Conservation (phyloP, 2,329 filamentous ascomycete genomes). For the Aspergillus sp. region DNA sequence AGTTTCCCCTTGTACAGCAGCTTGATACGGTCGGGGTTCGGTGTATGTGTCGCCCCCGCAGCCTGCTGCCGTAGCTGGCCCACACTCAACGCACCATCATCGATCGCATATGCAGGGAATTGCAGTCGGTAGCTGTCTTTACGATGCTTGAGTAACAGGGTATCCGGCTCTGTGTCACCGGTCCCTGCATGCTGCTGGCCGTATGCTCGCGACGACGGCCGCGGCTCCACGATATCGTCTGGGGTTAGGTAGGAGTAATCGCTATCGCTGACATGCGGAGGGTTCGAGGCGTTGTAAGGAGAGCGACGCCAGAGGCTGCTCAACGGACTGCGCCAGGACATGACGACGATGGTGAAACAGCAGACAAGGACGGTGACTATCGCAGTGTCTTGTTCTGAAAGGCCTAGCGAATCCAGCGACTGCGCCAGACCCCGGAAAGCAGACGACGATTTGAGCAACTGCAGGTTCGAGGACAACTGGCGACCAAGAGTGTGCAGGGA, state of each 20-base stretch:
- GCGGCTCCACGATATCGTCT: constrained; percentile 24
- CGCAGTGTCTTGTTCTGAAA: constrained; percentile 11
- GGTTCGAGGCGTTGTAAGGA: constrained; percentile 17
- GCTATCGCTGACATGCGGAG: constrained; percentile 28
- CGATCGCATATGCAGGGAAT: constrained; percentile 40
- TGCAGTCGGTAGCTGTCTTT: constrained; percentile 33
- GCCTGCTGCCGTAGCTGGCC: constrained; percentile 32
- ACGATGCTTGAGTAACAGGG: constrained; percentile 35
- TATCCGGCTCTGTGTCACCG: constrained; percentile 33
- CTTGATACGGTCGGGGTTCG: constrained; percentile 29
- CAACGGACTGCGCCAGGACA: constrained; percentile 28
- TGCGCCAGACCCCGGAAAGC: constrained; percentile 15
- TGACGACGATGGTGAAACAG: constrained; percentile 21
- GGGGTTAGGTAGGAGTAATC: constrained; percentile 33
- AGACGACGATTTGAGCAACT: constrained; percentile 13
- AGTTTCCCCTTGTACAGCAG: constrained; percentile 40
- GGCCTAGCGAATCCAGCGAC: constrained; percentile 10
- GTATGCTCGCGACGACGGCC: constrained; percentile 12
- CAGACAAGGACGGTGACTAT: constrained; percentile 18
- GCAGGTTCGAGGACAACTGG: constrained; percentile 18
- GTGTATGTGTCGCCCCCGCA: constrained; percentile 27
- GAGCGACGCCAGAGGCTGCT: constrained; percentile 25
- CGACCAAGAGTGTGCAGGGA: constrained; percentile 25
- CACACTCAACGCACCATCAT: constrained; percentile 35
- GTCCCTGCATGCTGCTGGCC: constrained; percentile 7